Evolutionary conservation across 805 yeast species (phyloP), one percentile per base, ranked within the genome.

Genomic region (Lipomyces spencermartinsiae): DNA sequence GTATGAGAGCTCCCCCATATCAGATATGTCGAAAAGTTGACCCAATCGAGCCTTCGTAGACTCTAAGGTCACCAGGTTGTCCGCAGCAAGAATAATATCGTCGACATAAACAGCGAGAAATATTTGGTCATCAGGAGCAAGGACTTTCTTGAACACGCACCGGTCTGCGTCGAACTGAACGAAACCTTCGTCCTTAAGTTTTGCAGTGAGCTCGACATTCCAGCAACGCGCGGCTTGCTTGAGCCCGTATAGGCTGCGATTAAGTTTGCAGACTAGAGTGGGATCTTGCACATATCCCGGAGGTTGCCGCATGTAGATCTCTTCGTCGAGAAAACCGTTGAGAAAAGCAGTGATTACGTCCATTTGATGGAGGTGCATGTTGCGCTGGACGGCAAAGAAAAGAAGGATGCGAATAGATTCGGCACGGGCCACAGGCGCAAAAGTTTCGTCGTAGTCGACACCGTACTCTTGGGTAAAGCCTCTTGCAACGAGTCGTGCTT

Each of bases 401-500:
- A 68, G 19, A 4, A 66, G 10, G 7, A 33, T 19, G 12, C 68
- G 61, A n/a, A 70, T 66, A 4, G 58, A 54, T 14, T 74, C 74
- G 66, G 71, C 73, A 2, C 75, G 63, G 25, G 74, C 66, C 31
- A 75, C 78, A 9, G 77, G 76, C n/a, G 78, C 74, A 65, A 74
- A 76, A 1, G 75, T 74, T 58, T 72, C 77, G 2, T 64, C 46
- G 59, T 74, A 76, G 61, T 76, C 75, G 31, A 76, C 64, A 19
- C 77, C 78, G n/a, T 64, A 66, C 5, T 49, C 59, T 57, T 75
- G 77, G 6, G 66, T 64, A 61, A 66, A 71, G 1, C 78, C 78
- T 59, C 75, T 67, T 16, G 75, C 76, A 16, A 76, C 78, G 4
- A 76, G 54, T 76, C n/a, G n/a, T n/a, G n/a, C n/a, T n/a, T n/a